Evolutionary conservation across 2,329 filamentous ascomycete genomes (phyloP), one percentile per base, ranked within the genome.

Genomic region (Neofusicoccum ribis): DNA sequence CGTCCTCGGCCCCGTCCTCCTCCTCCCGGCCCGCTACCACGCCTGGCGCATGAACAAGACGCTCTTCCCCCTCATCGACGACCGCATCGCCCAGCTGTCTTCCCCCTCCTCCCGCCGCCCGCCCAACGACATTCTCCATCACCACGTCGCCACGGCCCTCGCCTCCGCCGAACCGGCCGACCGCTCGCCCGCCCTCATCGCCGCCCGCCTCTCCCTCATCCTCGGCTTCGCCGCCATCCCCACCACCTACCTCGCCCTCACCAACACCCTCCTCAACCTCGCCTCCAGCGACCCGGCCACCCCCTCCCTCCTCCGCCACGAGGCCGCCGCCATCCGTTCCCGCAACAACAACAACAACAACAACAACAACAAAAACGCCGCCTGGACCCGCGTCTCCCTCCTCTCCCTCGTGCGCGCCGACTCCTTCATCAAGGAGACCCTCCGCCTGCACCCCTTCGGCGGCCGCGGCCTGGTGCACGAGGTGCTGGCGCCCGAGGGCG

Each of bases 361-460:
- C 39, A 51, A 17, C 34, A 17, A 17, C 8, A 7, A 37, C 36
- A 37, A 37, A 3, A 47, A 34, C 17, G 60, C 47, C 47, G n/a
- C 17, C 11, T 47, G 47, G 37, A 43, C 60, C 20, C 41, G 56
- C 5, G 11, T 37, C 17, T 52, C 60, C 44, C 60, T 63, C 15
- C 60, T 43, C 5, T 14, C n/a, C 17, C 69, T 76, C 27, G 51
- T 68, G 43, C 70, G 67, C 23, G 66, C 69, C 27, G 75, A 77
- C 66, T 70, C 67, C 27, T 70, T 72, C 8, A 68, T 77, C 34
- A 70, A 74, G 31, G 76, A 77, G 67, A 69, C 65, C 58, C 68
- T 77, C 67, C 73, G 75, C 3, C 36, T 69, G 5, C 68, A 66
- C 47, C 69, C 69, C 23, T 70, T 77, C 46, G 66, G 61, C 17